Conservation (phyloP, 108 stramenopile genomes). For the Cyclotella sp. region DNA sequence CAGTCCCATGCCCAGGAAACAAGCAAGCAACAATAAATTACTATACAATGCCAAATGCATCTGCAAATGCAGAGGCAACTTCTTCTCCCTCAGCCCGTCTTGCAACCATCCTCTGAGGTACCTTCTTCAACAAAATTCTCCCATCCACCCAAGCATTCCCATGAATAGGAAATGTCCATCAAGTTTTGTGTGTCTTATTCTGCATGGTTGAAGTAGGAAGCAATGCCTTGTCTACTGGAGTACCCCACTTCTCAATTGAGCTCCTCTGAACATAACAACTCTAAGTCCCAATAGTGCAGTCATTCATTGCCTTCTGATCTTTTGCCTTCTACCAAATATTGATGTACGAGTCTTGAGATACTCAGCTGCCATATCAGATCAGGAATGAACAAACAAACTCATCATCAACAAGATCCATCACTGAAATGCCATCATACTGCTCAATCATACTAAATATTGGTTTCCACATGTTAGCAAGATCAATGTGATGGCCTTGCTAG, state of each 20-base stretch:
- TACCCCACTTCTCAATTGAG: too few species aligned
- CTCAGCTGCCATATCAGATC: background rate
- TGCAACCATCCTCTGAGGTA: background rate
- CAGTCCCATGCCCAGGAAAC: too few species aligned
- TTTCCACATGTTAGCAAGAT: too few species aligned
- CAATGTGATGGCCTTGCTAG: too few species aligned
- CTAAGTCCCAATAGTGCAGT: background rate
- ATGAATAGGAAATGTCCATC: background rate
- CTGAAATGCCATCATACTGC: too few species aligned
- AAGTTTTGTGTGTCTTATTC: background rate
- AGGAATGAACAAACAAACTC: too few species aligned
- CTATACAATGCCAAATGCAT: background rate
- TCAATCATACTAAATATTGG: too few species aligned
- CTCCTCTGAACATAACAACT: too few species aligned
- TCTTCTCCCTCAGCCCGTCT: background rate
- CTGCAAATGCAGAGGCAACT: background rate
- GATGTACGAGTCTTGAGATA: background rate
- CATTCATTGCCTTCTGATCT: too few species aligned
- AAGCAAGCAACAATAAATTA: too few species aligned
- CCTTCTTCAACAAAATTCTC: background rate
- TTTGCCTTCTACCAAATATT: conserved; percentile 9
- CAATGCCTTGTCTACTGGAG: too few species aligned
- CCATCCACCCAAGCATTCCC: conserved; percentile 4
- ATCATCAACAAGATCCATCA: background rate
- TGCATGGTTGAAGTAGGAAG: too few species aligned